These are phyloP conservation scores for Corymbia maculata DNA, from an alignment of 345 rosid species.

Conservation along the genomic window DNA sequence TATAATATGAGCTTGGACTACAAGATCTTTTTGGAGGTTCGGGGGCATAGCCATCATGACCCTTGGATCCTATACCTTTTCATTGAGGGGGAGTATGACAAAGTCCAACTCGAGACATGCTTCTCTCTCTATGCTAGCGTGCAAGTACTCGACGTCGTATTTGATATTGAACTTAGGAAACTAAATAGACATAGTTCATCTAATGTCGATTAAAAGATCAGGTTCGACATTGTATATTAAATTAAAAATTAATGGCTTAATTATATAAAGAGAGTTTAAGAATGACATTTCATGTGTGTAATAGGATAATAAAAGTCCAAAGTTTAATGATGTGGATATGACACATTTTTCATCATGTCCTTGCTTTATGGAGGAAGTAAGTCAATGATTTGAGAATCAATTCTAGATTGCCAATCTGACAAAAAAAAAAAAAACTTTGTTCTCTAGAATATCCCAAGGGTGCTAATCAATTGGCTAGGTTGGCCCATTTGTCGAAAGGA, in stretches of 20 bases:
- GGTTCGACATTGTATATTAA: not conserved
- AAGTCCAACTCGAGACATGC: not conserved
- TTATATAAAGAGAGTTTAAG: not conserved
- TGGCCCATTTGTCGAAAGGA: not conserved
- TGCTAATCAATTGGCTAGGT: not conserved
- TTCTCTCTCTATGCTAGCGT: accelerated
- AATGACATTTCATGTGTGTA: not conserved
- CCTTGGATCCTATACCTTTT: too few relatives aligned
- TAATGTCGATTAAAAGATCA: not conserved
- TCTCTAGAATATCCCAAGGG: not conserved
- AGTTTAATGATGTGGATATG: not conserved
- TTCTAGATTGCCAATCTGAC: not conserved
- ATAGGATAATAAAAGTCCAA: not conserved
- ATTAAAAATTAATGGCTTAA: accelerated
- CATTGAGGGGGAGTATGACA: too few relatives aligned
- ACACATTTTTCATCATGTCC: not conserved
- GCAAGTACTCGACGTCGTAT: accelerated
- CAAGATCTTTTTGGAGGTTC: too few relatives aligned
- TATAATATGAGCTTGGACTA: too few relatives aligned
- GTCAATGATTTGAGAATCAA: not conserved
- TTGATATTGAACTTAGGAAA: not conserved
- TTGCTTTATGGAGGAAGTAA: not conserved
- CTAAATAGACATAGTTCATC: not conserved
- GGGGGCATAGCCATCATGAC: too few relatives aligned
- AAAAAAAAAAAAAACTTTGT: too few relatives aligned